These are phyloP conservation scores for Xylariales sp. DNA, from an alignment of 2,329 filamentous ascomycete species.

Conservation along the genomic window DNA sequence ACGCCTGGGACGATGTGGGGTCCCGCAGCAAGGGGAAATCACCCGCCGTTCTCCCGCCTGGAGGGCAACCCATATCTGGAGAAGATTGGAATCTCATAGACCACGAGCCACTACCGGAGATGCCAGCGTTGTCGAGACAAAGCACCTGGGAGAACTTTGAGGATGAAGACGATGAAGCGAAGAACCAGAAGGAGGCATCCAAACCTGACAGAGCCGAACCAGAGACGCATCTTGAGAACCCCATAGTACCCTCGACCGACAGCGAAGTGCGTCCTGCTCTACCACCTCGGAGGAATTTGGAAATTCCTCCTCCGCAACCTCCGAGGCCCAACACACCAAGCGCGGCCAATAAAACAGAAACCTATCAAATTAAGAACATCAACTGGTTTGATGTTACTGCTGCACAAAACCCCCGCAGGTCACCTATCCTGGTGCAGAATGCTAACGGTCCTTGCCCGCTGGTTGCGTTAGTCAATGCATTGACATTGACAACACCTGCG, in stretches of 20 bases:
- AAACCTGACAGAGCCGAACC: too few relatives aligned
- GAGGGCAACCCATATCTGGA: slow-evolving; percentile 12
- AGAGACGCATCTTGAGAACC: too few relatives aligned
- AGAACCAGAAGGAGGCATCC: slow-evolving; percentile 5
- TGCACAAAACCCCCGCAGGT: slow-evolving; percentile 62
- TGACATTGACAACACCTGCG: slow-evolving; percentile 76
- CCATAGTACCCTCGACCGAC: not conserved
- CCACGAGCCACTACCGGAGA: slow-evolving; percentile 26
- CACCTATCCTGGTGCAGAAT: slow-evolving; percentile 88
- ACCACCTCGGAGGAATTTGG: slow-evolving; percentile 29
- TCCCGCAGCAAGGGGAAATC: slow-evolving; percentile 37
- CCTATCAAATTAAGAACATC: slow-evolving; percentile 90
- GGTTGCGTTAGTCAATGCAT: slow-evolving; percentile 86
- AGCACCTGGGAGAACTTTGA: slow-evolving; percentile 33
- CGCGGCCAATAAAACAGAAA: slow-evolving; percentile 57
- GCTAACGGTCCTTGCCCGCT: slow-evolving; percentile 92
- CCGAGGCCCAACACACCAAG: slow-evolving; percentile 31
- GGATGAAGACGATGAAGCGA: slow-evolving; percentile 18
- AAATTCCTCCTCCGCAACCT: slow-evolving; percentile 23
- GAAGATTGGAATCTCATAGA: slow-evolving; percentile 53
- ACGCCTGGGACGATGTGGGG: slow-evolving; percentile 47
- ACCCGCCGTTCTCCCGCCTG: slow-evolving; percentile 17
- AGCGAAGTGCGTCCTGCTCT: slow-evolving; percentile 25
- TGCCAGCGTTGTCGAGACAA: slow-evolving; percentile 27
- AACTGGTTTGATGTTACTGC: slow-evolving; percentile 70